phyloP scores from a whole-genome alignment of 2,329 filamentous ascomycete species.

The Aspergillus vadensis region DNA sequence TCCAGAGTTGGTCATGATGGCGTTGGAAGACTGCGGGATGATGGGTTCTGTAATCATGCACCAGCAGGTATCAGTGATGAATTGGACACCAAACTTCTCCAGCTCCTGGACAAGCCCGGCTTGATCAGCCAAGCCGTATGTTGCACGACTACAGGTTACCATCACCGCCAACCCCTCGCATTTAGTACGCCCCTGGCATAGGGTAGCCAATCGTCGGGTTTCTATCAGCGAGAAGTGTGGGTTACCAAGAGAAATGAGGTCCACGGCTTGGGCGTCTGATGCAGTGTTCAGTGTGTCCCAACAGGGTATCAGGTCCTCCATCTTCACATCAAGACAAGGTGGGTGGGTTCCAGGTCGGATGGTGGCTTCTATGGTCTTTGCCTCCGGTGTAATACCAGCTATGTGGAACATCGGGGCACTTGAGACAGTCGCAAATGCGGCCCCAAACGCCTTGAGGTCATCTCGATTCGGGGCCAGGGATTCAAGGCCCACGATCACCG shows the following conservation, averaged over 20 bases:
- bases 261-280: constrained; percentile 24
- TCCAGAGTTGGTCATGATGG: constrained; percentile 50
- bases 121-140: constrained; percentile 24
- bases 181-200: constrained; percentile 27
- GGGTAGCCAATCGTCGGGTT: constrained; percentile 14
- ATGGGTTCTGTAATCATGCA: constrained; percentile 50
- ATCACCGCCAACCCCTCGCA: constrained; percentile 9
- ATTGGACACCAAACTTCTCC: constrained; percentile 40
- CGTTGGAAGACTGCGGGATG: constrained; percentile 29
- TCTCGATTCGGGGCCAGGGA: constrained; percentile 21
- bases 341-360: neutral
- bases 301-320: constrained; percentile 10
- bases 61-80: constrained; percentile 53
- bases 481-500: constrained; percentile 42
- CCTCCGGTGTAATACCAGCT: constrained; percentile 44
- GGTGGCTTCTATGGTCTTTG: constrained; percentile 14
- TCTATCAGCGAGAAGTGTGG: constrained; percentile 46
- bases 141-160: constrained; percentile 26
- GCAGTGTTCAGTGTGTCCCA: constrained; percentile 27
- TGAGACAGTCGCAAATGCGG: constrained; percentile 48
- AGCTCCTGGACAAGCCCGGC: constrained; percentile 35
- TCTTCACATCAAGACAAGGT: neutral
- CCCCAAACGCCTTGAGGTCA: constrained; percentile 49
- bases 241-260: constrained; percentile 49
- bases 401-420: constrained; percentile 52